A percentile compares a stretch with the other conserved stretches of the same genome.
These are phyloP conservation scores for Pleurotus tuber-regium DNA, from an alignment of 768 basidiomycete genomes.

Conservation along the genomic window DNA sequence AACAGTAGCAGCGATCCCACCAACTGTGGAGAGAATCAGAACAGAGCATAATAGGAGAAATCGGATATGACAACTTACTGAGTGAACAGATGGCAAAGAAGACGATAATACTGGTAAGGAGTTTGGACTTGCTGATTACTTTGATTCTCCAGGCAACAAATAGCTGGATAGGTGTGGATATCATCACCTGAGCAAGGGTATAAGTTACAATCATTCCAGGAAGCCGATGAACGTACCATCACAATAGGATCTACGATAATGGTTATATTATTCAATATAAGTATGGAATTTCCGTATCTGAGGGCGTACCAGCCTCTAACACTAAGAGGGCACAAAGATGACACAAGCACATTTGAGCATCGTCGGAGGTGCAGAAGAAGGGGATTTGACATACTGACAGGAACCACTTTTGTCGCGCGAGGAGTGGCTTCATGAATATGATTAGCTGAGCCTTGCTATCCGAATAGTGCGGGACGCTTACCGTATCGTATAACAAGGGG, in stretches of 20 bases:
- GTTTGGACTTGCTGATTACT: constrained; percentile 7
- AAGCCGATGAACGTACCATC: constrained; percentile 1
- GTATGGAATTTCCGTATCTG: not conserved
- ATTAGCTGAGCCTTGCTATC: not conserved
- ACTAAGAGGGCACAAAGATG: not conserved
- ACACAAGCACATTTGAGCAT: no score
- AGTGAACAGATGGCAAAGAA: constrained; percentile 10
- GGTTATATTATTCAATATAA: not conserved
- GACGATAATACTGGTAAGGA: constrained; percentile 2
- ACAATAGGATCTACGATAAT: constrained; percentile 7
- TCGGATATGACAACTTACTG: not conserved
- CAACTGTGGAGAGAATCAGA: not conserved
- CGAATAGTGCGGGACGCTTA: not conserved
- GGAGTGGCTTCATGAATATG: not conserved
- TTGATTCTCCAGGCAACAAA: constrained; percentile 13
- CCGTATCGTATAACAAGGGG: constrained; percentile 13
- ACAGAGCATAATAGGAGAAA: not conserved
- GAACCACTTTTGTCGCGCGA: not conserved
- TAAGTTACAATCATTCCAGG: not conserved
- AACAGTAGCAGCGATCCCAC: not conserved
- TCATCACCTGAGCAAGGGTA: constrained; percentile 8
- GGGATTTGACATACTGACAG: constrained; percentile 6
- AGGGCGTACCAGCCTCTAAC: constrained; percentile 8
- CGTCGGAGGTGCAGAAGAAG: not conserved
- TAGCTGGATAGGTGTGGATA: constrained; percentile 11